Percentiles rank a stretch among this genome's conserved stretches.
Evolutionary conservation across 2,329 filamentous ascomycete species (phyloP).

Genomic region (Aspergillus udagawae): DNA sequence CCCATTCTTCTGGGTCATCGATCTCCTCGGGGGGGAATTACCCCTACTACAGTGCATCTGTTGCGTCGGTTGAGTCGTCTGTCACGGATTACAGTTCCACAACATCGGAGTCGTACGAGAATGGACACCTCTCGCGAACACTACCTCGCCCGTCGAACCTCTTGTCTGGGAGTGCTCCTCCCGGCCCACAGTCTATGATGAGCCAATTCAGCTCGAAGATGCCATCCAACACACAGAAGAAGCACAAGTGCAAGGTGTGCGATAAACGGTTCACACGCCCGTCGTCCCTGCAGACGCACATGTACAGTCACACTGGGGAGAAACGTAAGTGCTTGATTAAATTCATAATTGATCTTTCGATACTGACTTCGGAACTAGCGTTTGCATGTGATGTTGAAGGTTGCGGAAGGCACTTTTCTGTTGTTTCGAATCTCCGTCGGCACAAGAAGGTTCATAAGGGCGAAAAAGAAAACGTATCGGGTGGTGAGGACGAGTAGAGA

Average conservation of each 20-base stretch:
- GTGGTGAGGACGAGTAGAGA: constrained; percentile 40
- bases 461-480: constrained; percentile 37
- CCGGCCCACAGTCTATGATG: constrained; percentile 96
- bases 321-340: constrained; percentile 70
- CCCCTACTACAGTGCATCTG: constrained; percentile 80
- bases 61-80: constrained; percentile 64
- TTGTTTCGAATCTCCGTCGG: constrained; percentile 89
- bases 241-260: constrained; percentile 99
- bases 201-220: constrained; percentile 96
- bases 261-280: constrained; percentile 96
- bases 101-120: constrained; percentile 77
- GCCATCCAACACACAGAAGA: constrained; percentile 93
- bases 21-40: constrained; percentile 81
- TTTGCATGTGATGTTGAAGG: constrained; percentile 93
- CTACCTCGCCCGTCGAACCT: constrained; percentile 72
- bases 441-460: constrained; percentile 96
- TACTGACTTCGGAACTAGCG: constrained; percentile 51
- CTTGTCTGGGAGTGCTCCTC: constrained; percentile 61
- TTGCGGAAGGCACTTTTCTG: constrained; percentile 93
- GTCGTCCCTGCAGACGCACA: constrained; percentile 92
- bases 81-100: constrained; percentile 91
- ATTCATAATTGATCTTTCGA: background rate
- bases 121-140: constrained; percentile 68
- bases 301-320: constrained; percentile 97
- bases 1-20: constrained; percentile 88